Conservation (phyloP, 208 protist species). For the Trypanosoma theileri region DNA sequence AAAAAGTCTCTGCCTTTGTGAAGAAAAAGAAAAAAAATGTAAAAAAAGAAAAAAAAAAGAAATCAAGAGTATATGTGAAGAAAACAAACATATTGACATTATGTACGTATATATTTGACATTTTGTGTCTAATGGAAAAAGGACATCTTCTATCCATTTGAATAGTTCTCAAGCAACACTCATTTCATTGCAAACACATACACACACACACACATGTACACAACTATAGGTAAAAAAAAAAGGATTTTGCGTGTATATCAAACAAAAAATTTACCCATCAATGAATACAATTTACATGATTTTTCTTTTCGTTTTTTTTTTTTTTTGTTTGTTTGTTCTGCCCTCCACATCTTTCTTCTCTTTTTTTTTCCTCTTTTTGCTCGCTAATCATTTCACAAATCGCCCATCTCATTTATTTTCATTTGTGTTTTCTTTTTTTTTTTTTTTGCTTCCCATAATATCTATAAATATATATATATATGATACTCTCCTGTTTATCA, state of each 20-base stretch:
- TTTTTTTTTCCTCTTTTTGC: background rate
- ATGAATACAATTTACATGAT: background rate
- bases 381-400: background rate
- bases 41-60: slow-evolving; percentile 6
- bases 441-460: background rate
- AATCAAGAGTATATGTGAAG: background rate
- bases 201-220: slow-evolving; percentile 1
- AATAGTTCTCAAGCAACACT: no score
- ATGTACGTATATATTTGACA: no score
- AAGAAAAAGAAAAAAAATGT: slow-evolving; percentile 13
- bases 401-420: background rate
- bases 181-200: background rate
- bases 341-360: background rate
- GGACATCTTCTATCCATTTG: background rate
- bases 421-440: background rate
- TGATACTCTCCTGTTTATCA: background rate
- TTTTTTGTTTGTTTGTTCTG: background rate
- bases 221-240: no score
- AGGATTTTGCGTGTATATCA: no score
- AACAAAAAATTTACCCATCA: no score
- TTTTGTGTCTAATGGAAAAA: background rate
- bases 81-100: no score
- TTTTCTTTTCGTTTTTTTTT: background rate
- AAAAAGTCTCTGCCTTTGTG: slow-evolving; percentile 3
- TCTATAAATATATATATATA: background rate